Evolutionary conservation across 768 basidiomycete species (phyloP), one percentile per base, ranked within the genome.

Genomic region (Infundibulicybe gibba): DNA sequence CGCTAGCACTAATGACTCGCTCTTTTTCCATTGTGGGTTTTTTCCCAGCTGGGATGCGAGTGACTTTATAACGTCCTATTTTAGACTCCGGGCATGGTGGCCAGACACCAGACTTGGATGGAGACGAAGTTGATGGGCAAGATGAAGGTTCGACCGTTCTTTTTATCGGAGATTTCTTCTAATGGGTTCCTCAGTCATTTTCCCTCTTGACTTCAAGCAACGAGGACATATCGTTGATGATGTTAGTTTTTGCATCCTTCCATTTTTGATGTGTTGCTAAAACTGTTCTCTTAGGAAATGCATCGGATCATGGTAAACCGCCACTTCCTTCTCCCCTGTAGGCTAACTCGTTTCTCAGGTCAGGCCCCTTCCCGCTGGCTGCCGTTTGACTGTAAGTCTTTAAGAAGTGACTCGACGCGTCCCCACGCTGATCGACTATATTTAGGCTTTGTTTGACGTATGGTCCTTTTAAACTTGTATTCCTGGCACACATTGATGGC

Each of bases 11-110:
- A 77, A 89, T 46, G 88, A 90, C 61, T 82, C 87, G 2, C 65
- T 90, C 2, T 89, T 90, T 61, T 83, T 90, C 55, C 89, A 90
- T 52, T 90, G 83, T 76, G 60, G 45, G 74, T 59, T 34, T 11
- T 20, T 14, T 21, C 12, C 38, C 25, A 4, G 15, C 37, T 10
- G 4, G 15, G 20, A 14, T 8, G 14, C 31, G 6, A 43, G 32
- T 3, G 4, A 41, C 53, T 10, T 21, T 38, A 10, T 44, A 40
- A n/a, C 15, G 19, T 35, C 12, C 6, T 32, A 6, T 5, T 6
- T 16, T 6, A 45, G 87, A 91, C 65, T 95, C 94, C 1, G 95
- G 94, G 0, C 94, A 97, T 56, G 95, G 97, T n/a, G 95, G 94
- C 9, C 94, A 94, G 59, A 83, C 85, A 2, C 74, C 72, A 44